phyloP scores from a whole-genome alignment of 192 early-diverging fungal species.

The Piromyces sp. region DNA sequence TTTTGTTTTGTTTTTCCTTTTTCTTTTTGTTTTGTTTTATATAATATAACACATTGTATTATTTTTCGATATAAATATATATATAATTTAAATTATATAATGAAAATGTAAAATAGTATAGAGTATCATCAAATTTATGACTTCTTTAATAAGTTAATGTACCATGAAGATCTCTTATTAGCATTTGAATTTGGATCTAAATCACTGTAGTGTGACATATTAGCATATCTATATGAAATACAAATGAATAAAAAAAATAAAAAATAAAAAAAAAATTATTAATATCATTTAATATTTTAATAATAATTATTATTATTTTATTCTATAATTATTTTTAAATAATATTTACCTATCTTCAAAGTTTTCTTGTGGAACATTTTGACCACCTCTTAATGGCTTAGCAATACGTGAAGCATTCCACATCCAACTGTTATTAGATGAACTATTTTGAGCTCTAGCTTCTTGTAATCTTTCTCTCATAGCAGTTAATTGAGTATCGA shows the following conservation, averaged over 20 bases:
- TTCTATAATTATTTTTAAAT: not conserved
- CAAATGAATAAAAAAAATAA: too few species aligned
- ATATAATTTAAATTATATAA: too few species aligned
- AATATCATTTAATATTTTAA: too few species aligned
- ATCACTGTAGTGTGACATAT: not conserved
- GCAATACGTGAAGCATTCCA: conserved; percentile 2
- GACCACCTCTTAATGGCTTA: conserved; percentile 2
- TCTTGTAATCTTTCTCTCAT: conserved; percentile 65
- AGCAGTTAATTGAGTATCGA: conserved; percentile 62
- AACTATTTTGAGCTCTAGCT: conserved; percentile 24
- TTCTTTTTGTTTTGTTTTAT: too few species aligned
- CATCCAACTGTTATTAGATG: not conserved
- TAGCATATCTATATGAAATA: not conserved
- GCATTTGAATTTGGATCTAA: conserved; percentile 3
- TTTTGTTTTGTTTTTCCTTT: too few species aligned
- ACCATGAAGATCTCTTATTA: conserved; percentile 29
- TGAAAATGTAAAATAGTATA: too few species aligned
- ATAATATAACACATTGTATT: too few species aligned
- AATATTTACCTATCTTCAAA: not conserved
- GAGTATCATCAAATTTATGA: too few species aligned
- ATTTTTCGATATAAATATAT: too few species aligned
- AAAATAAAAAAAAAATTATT: too few species aligned
- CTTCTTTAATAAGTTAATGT: conserved; percentile 33
- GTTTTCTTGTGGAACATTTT: not conserved
- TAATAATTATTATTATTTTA: not conserved